Percentiles rank a stretch among this genome's conserved stretches.
These are phyloP conservation scores for Volvox africanus DNA, from an alignment of 139 green algal species.

Conservation along the genomic window DNA sequence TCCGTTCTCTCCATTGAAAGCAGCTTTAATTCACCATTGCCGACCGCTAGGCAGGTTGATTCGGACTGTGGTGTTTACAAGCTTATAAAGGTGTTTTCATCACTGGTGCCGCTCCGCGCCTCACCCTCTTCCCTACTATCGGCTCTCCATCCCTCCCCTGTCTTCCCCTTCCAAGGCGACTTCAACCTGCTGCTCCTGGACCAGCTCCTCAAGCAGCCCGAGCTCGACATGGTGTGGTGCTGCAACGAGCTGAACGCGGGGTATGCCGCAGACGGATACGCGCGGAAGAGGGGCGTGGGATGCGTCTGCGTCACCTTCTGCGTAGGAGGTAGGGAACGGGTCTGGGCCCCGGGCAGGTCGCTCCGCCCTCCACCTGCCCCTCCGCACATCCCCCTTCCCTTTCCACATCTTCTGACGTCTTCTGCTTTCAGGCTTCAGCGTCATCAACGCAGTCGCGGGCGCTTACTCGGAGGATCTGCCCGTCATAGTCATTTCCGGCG, in stretches of 20 bases:
- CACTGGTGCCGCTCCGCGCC: neutral
- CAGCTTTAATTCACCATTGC: no score
- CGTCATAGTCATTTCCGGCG: slow-evolving; percentile 69
- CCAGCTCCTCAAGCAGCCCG: slow-evolving; percentile 66
- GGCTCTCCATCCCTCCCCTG: neutral
- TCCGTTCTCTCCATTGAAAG: no score
- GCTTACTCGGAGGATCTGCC: slow-evolving; percentile 80
- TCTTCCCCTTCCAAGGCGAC: slow-evolving; percentile 48
- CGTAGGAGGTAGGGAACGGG: slow-evolving; percentile 68
- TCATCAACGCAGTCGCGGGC: slow-evolving; percentile 76
- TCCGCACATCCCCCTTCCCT: neutral
- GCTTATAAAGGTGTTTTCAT: no score
- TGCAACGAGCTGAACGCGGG: slow-evolving; percentile 93
- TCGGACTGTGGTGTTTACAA: no score
- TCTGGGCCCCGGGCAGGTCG: neutral
- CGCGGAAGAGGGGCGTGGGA: slow-evolving; percentile 73
- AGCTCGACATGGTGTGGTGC: slow-evolving; percentile 53
- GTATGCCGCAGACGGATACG: slow-evolving; percentile 89
- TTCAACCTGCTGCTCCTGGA: slow-evolving; percentile 79
- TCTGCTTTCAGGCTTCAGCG: slow-evolving; percentile 22
- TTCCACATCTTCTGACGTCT: neutral
- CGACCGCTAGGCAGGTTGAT: no score
- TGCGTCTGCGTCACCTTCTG: slow-evolving; percentile 83
- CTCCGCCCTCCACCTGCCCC: neutral
- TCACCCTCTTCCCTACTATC: neutral